phyloP scores from a whole-genome alignment of 371 early-diverging fungal genomes.

The Cokeromyces recurvatus region DNA sequence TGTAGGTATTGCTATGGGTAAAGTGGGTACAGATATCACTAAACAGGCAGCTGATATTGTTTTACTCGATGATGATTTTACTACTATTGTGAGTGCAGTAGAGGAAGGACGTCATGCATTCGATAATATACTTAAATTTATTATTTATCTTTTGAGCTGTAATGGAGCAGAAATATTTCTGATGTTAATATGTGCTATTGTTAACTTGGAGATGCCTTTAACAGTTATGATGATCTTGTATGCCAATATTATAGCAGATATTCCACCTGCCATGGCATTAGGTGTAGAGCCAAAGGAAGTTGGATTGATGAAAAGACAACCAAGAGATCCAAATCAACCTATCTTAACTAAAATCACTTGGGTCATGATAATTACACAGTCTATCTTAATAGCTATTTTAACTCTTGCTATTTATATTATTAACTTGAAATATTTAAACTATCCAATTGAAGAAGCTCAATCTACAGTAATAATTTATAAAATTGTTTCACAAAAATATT shows the following conservation, averaged over 20 bases:
- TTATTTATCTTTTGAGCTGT: slow-evolving; percentile 81
- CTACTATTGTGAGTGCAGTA: slow-evolving; percentile 75
- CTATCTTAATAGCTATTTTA: slow-evolving; percentile 55
- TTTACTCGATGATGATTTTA: slow-evolving; percentile 79
- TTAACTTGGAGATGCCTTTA: slow-evolving; percentile 46
- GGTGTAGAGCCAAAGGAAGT: slow-evolving; percentile 77
- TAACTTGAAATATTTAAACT: slow-evolving; percentile 36
- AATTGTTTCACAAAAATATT: not conserved
- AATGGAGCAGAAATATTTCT: slow-evolving; percentile 73
- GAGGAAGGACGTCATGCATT: slow-evolving; percentile 80
- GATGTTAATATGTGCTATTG: slow-evolving; percentile 45
- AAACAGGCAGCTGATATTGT: slow-evolving; percentile 88
- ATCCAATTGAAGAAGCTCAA: slow-evolving; percentile 15
- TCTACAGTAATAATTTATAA: slow-evolving; percentile 16
- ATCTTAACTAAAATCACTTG: slow-evolving; percentile 44
- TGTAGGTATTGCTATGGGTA: slow-evolving; percentile 88
- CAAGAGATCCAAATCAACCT: slow-evolving; percentile 58
- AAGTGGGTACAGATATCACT: slow-evolving; percentile 83
- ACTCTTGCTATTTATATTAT: slow-evolving; percentile 54
- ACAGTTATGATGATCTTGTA: slow-evolving; percentile 46
- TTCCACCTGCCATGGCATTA: slow-evolving; percentile 78
- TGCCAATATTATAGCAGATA: slow-evolving; percentile 41
- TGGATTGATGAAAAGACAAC: slow-evolving; percentile 74
- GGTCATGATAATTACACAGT: slow-evolving; percentile 24
- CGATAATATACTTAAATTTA: slow-evolving; percentile 89